Conservation (phyloP, 352 stramenopile genomes). For the Phytophthora sansomeana region DNA sequence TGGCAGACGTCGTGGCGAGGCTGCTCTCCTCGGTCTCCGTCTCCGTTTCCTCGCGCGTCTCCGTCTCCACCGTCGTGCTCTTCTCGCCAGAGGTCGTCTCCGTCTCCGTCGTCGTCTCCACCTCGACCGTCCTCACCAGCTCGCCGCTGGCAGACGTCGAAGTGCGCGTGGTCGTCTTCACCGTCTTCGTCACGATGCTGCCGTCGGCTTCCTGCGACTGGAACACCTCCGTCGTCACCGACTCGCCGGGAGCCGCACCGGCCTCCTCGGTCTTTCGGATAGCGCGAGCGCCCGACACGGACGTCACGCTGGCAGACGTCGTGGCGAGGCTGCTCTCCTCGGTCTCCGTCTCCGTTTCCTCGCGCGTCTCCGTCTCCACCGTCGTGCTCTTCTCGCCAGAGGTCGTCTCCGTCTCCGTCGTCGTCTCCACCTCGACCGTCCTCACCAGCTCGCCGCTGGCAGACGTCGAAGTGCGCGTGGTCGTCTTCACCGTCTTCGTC, state of each 20-base stretch:
- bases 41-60: constrained; percentile 8
- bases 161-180: constrained; percentile 8
- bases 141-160: constrained; percentile 4
- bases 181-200: constrained; percentile 12
- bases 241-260: constrained; percentile 2
- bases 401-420: constrained; percentile 9
- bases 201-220: constrained; percentile 9
- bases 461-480: constrained; percentile 3
- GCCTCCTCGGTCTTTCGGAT: constrained; percentile 1
- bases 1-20: no score
- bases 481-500: constrained; percentile 12
- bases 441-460: constrained; percentile 5
- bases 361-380: constrained; percentile 6
- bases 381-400: constrained; percentile 9
- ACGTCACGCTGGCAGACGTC: background rate
- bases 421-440: constrained; percentile 10
- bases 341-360: constrained; percentile 6
- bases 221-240: constrained; percentile 12
- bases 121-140: constrained; percentile 7
- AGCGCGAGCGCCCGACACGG: background rate
- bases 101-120: constrained; percentile 12
- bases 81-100: constrained; percentile 6
- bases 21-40: constrained; percentile 6
- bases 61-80: constrained; percentile 10
- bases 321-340: constrained; percentile 1